Evolutionary conservation across 2,329 filamentous ascomycete species (phyloP).

Genomic region (Penicillium sp.): DNA sequence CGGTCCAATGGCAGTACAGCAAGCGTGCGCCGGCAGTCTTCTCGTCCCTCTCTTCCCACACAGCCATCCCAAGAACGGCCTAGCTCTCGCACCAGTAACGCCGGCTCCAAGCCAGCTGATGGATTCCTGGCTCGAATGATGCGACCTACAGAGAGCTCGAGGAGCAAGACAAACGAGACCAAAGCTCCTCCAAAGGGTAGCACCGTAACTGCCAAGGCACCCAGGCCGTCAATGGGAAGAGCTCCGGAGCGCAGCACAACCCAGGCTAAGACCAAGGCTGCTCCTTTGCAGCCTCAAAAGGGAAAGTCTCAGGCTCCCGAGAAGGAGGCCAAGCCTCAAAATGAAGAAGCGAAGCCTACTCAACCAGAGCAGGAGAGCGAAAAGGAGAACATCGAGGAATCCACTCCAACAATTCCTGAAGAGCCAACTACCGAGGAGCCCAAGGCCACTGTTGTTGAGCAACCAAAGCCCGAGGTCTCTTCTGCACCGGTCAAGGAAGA

Average conservation of each 20-base stretch:
- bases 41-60: constrained; percentile 30
- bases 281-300: constrained; percentile 17
- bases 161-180: constrained; percentile 45
- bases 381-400: constrained; percentile 18
- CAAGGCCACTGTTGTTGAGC: constrained; percentile 3
- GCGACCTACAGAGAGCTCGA: constrained; percentile 49
- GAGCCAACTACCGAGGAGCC: constrained; percentile 5
- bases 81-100: constrained; percentile 40
- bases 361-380: constrained; percentile 13
- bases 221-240: constrained; percentile 24
- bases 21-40: constrained; percentile 29
- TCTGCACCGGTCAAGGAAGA: not conserved
- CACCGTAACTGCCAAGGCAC: constrained; percentile 18
- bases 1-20: constrained; percentile 24
- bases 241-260: constrained; percentile 17
- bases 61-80: constrained; percentile 35
- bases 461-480: constrained; percentile 4
- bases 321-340: constrained; percentile 5
- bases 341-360: constrained; percentile 6
- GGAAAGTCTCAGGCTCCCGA: constrained; percentile 18
- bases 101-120: constrained; percentile 37
- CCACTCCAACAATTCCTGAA: constrained; percentile 6
- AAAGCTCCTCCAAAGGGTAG: constrained; percentile 36
- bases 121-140: constrained; percentile 50
- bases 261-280: constrained; percentile 17